Conservation (phyloP, 2,329 filamentous ascomycete species). For the Cladorrhinum sp. region DNA sequence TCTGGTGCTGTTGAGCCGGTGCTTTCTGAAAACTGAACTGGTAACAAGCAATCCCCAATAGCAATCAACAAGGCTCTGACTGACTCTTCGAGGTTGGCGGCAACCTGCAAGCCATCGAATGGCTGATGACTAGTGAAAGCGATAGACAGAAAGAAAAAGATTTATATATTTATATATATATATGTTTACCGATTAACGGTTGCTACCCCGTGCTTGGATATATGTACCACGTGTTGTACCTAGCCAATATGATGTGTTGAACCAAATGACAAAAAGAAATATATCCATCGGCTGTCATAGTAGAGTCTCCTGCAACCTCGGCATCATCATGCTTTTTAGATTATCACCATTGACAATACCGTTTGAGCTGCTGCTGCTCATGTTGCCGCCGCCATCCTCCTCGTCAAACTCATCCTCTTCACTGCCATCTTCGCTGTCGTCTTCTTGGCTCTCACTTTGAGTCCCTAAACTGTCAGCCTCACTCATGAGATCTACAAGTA, state of each 20-base stretch:
- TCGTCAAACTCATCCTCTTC: neutral
- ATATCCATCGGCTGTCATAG: neutral
- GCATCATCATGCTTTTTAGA: neutral
- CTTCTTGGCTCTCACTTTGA: conserved; percentile 9
- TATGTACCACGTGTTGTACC: neutral
- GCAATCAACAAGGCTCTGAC: too few relatives aligned
- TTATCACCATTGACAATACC: neutral
- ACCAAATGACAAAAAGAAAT: neutral
- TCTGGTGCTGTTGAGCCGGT: too few relatives aligned
- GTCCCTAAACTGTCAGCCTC: conserved; percentile 6
- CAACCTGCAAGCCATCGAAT: too few relatives aligned
- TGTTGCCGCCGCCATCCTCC: neutral
- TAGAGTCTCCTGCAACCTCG: neutral
- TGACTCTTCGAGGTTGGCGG: too few relatives aligned
- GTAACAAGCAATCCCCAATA: too few relatives aligned
- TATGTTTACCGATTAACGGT: neutral
- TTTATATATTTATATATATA: neutral
- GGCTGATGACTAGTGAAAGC: too few relatives aligned
- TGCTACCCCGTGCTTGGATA: neutral
- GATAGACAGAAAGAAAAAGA: too few relatives aligned
- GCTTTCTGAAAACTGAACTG: too few relatives aligned
- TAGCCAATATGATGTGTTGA: neutral
- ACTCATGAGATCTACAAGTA: neutral
- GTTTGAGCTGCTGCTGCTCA: conserved; percentile 2
- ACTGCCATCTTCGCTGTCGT: conserved; percentile 3